Evolutionary conservation across 108 stramenopile genomes (phyloP).

Genomic region (Licmophora abbreviata): DNA sequence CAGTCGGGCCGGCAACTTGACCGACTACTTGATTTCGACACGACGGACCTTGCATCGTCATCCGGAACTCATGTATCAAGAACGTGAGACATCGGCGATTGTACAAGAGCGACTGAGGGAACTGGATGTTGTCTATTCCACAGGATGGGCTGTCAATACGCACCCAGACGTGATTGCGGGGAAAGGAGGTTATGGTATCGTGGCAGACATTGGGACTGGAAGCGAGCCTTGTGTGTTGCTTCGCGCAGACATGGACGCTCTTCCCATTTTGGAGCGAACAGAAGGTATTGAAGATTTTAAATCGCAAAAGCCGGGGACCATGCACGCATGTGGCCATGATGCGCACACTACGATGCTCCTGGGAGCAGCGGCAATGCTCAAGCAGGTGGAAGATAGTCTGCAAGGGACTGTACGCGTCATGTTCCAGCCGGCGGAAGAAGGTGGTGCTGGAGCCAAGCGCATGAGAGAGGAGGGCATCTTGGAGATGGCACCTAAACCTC

Average conservation of each 20-base stretch:
- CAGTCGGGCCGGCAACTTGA: slow-evolving; percentile 10
- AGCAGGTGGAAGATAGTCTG: slow-evolving; percentile 40
- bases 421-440: slow-evolving; percentile 89
- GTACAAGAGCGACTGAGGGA: slow-evolving; percentile 44
- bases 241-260: slow-evolving; percentile 92
- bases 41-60: slow-evolving; percentile 60
- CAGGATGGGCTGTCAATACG: slow-evolving; percentile 71
- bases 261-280: slow-evolving; percentile 79
- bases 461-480: slow-evolving; percentile 89
- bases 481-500: slow-evolving; percentile 33
- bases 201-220: slow-evolving; percentile 74
- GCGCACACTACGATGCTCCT: slow-evolving; percentile 87
- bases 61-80: slow-evolving; percentile 79
- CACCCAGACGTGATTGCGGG: slow-evolving; percentile 32
- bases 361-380: slow-evolving; percentile 70
- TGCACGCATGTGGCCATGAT: slow-evolving; percentile 97
- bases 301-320: slow-evolving; percentile 42
- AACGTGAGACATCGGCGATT: slow-evolving; percentile 48
- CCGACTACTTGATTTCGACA: slow-evolving; percentile 41
- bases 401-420: slow-evolving; percentile 54
- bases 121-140: slow-evolving; percentile 42
- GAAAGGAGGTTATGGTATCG: slow-evolving; percentile 67
- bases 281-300: slow-evolving; percentile 37
- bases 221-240: slow-evolving; percentile 60
- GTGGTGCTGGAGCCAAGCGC: slow-evolving; percentile 76